Evolutionary conservation across 257 asterid species (phyloP).

Genomic region (Nemophila menziesii): DNA sequence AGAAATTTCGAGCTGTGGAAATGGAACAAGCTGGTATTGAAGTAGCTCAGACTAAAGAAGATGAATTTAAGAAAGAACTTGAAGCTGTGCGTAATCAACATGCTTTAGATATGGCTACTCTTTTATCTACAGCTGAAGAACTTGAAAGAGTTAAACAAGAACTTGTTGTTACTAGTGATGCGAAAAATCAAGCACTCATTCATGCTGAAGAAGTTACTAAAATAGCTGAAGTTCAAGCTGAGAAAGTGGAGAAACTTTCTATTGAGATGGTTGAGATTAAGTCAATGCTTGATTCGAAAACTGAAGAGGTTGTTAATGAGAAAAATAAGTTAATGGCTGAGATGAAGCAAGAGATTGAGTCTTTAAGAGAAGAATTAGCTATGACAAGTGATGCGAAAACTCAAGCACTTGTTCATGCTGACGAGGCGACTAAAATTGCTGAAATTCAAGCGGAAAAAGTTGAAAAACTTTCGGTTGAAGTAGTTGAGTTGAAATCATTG

Average conservation of each 20-base stretch:
- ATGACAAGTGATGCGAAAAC: slow-evolving; percentile 56
- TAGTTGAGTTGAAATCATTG: slow-evolving; percentile 50
- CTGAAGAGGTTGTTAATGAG: slow-evolving; percentile 42
- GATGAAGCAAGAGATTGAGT: slow-evolving; percentile 47
- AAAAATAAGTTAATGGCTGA: slow-evolving; percentile 42
- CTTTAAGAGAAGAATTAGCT: slow-evolving; percentile 49
- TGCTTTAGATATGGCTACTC: slow-evolving; percentile 62
- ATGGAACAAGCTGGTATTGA: slow-evolving; percentile 90
- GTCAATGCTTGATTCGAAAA: slow-evolving; percentile 47
- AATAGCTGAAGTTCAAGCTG: slow-evolving; percentile 59
- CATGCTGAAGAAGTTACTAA: slow-evolving; percentile 77
- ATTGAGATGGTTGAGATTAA: slow-evolving; percentile 63
- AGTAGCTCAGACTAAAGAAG: slow-evolving; percentile 70
- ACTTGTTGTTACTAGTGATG: slow-evolving; percentile 44
- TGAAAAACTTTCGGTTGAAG: slow-evolving; percentile 63
- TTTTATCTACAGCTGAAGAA: slow-evolving; percentile 55
- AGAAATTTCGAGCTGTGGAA: slow-evolving; percentile 77
- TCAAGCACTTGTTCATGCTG: slow-evolving; percentile 70
- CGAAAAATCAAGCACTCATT: slow-evolving; percentile 62
- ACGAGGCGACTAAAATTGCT: slow-evolving; percentile 66
- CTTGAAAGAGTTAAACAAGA: slow-evolving; percentile 69
- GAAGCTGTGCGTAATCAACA: slow-evolving; percentile 71
- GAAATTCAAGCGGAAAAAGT: slow-evolving; percentile 60
- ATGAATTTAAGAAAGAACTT: slow-evolving; percentile 65
- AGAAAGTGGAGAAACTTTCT: slow-evolving; percentile 56